Evolutionary conservation across 352 stramenopile species (phyloP).

Genomic region (Pythium rhizo-oryzae): DNA sequence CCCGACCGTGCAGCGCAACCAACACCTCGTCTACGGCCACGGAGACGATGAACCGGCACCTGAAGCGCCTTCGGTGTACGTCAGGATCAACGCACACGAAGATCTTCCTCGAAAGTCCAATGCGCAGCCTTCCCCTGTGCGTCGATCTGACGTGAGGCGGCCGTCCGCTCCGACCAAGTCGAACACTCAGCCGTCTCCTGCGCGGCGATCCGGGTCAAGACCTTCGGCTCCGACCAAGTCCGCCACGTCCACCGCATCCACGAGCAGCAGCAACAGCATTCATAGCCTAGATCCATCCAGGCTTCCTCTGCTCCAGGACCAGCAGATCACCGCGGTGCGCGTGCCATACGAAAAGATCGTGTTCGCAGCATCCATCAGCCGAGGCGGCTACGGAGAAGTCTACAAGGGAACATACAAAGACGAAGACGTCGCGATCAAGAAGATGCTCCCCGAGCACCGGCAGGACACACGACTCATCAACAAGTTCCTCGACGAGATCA

Average conservation of each 20-base stretch:
- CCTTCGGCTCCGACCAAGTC: not conserved
- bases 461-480: slow-evolving; percentile 51
- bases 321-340: slow-evolving; percentile 1
- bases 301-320: not conserved
- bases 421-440: slow-evolving; percentile 9
- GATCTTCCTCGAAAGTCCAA: not conserved
- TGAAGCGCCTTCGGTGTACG: not conserved
- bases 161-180: slow-evolving; percentile 1
- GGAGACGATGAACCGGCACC: not conserved
- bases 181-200: not conserved
- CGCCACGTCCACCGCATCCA: not conserved
- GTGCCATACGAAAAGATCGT: slow-evolving; percentile 9
- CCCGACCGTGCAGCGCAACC: slow-evolving; percentile 33
- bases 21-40: slow-evolving; percentile 14
- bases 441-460: slow-evolving; percentile 27
- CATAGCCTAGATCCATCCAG: not conserved
- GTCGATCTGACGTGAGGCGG: not conserved
- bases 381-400: slow-evolving; percentile 9
- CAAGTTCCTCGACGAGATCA: slow-evolving; percentile 12
- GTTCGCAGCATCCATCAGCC: not conserved
- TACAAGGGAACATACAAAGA: slow-evolving; percentile 13
- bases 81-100: not conserved
- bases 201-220: too few relatives aligned
- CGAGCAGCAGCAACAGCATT: not conserved
- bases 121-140: not conserved